These are phyloP conservation scores for Hypoxylon rubiginosum DNA, from an alignment of 2,329 filamentous ascomycete species.

Conservation along the genomic window DNA sequence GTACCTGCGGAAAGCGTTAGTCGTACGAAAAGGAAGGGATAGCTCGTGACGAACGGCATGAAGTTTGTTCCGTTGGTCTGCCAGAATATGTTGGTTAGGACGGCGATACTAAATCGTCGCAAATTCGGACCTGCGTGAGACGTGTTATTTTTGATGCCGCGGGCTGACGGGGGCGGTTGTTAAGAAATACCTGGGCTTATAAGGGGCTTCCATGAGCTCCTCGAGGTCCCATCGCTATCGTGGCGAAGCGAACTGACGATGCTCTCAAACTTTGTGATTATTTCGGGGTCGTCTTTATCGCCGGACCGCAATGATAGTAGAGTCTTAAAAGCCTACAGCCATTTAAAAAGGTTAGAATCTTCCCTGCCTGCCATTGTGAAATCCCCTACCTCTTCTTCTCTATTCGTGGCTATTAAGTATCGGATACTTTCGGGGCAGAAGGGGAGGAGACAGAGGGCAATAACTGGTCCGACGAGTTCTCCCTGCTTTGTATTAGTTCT, in stretches of 20 bases:
- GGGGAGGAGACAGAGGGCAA: too few relatives aligned
- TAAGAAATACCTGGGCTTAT: too few relatives aligned
- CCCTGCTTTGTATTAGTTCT: neutral
- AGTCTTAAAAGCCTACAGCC: too few relatives aligned
- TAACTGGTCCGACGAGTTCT: neutral
- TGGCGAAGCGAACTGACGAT: too few relatives aligned
- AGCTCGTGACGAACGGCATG: conserved; percentile 3
- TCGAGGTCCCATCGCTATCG: too few relatives aligned
- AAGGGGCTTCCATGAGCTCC: too few relatives aligned
- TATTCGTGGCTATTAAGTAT: neutral
- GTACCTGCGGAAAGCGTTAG: too few relatives aligned
- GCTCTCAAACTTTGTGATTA: too few relatives aligned
- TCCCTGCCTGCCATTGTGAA: neutral
- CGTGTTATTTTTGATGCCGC: neutral
- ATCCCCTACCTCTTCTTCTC: neutral
- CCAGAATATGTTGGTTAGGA: conserved; percentile 18
- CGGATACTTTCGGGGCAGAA: neutral
- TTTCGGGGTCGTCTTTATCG: too few relatives aligned
- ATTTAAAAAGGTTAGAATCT: too few relatives aligned
- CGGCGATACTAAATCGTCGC: conserved; percentile 10
- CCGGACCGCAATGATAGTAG: too few relatives aligned
- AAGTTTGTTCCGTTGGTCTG: conserved; percentile 11
- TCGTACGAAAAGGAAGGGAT: neutral
- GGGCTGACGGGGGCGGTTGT: too few relatives aligned
- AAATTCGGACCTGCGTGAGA: neutral